These are phyloP conservation scores for Populus deltoides DNA, from an alignment of 345 rosid genomes.

Conservation along the genomic window DNA sequence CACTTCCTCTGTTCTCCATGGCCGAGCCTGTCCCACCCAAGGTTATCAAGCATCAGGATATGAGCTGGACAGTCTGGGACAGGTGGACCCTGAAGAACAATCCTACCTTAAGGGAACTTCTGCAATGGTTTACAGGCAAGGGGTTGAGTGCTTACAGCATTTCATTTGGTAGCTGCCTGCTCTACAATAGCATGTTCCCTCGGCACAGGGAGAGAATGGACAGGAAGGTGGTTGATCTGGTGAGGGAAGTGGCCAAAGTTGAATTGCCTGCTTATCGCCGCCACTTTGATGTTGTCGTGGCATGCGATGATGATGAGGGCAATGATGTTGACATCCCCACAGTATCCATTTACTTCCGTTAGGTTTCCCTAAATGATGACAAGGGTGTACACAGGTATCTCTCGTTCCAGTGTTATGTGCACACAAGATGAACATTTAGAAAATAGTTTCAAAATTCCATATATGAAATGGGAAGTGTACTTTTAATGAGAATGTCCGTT, in stretches of 20 bases:
- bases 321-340: slow-evolving; percentile 87
- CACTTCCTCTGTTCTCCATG: slow-evolving; percentile 85
- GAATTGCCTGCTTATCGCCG: slow-evolving; percentile 66
- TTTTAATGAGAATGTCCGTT: too few species aligned
- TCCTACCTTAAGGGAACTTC: slow-evolving; percentile 69
- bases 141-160: slow-evolving; percentile 88
- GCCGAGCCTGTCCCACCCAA: slow-evolving; percentile 98
- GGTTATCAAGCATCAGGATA: slow-evolving; percentile 72
- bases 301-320: slow-evolving; percentile 84
- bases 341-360: slow-evolving; percentile 73
- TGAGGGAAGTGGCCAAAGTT: slow-evolving; percentile 73
- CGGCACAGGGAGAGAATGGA: slow-evolving; percentile 80
- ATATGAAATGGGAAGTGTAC: too few species aligned
- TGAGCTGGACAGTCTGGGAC: slow-evolving; percentile 99
- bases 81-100: slow-evolving; percentile 72
- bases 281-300: slow-evolving; percentile 90
- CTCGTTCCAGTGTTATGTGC: not conserved
- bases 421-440: not conserved
- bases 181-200: slow-evolving; percentile 88
- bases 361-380: slow-evolving; percentile 6
- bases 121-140: slow-evolving; percentile 73
- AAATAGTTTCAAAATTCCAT: not conserved
- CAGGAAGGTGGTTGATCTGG: slow-evolving; percentile 72
- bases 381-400: not conserved
- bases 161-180: slow-evolving; percentile 81